Evolutionary conservation across 2,329 filamentous ascomycete species (phyloP), one percentile per base, ranked within the genome.

Genomic region (Trichophyton benhamiae): DNA sequence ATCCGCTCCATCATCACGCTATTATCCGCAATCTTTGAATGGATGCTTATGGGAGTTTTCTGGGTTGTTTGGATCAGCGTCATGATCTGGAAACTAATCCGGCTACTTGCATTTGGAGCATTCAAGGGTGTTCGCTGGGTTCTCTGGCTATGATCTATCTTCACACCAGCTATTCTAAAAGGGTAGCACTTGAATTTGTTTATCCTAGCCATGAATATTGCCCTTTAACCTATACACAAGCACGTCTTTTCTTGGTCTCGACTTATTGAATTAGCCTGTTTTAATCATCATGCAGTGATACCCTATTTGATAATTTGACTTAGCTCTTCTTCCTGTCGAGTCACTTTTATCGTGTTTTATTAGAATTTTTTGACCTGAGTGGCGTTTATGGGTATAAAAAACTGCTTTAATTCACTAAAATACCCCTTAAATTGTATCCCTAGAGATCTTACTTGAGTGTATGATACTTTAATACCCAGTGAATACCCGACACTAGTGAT

Each of bases 1-100:
- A 84, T 94, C 69, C 80, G 89, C 60, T 91, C 89, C 84, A 74
- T 91, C 25, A 80, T 89, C 44, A 80, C 88, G 13, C 83, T 85
- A 0, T 86, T 89, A 13, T 97, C 91, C 82, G 84, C 91, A 60
- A 75, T 87, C 20, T 83, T 96, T 15, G 92, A 97, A 77, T 96
- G 91, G 90, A 77, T 84, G 58, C 80, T 97, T 17, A 84, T 97
- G 44, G 88, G 88, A 3, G 83, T 95, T 67, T 89, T 97, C 85
- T 96, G 94, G 91, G 90, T 87, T 74, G 86, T 95, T 15, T 97
- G 92, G 91, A 83, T 95, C 63, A 78, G 95, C 38, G 91, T 96
- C 25, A 88, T 91, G 72, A 78, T 92, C 25, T 78, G 87, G 59
- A 83, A 89, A 63, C 73, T 88, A 13, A 75, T 88, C 41, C 77